Percentiles rank a stretch among this genome's conserved stretches.
Conservation (phyloP, 2,329 filamentous ascomycete genomes). For the Fusarium chlamydosporum region DNA sequence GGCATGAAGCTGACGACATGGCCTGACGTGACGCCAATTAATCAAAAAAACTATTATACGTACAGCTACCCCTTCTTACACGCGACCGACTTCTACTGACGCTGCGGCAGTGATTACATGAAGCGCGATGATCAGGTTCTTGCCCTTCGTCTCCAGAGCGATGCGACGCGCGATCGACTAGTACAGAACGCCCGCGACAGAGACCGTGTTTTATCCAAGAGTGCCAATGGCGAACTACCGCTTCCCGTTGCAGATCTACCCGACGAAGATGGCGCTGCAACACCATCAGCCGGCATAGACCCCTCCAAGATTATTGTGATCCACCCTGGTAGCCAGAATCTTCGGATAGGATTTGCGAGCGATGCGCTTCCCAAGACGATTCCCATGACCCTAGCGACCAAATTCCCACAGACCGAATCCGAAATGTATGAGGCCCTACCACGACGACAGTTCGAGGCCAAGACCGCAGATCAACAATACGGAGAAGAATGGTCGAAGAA, state of each 20-base stretch:
- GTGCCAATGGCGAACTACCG: conserved; percentile 75
- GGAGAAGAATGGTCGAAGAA: conserved; percentile 83
- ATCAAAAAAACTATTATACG: conserved; percentile 99
- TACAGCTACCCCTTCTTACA: conserved; percentile 56
- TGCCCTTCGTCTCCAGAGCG: conserved; percentile 87
- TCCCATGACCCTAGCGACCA: conserved; percentile 91
- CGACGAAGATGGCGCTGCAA: conserved; percentile 69
- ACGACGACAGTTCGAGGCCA: conserved; percentile 74
- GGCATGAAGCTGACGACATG: conserved; percentile 96
- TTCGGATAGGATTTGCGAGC: conserved; percentile 94
- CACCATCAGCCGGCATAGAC: conserved; percentile 72
- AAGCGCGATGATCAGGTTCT: conserved; percentile 98
- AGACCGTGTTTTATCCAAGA: conserved; percentile 85
- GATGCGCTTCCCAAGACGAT: conserved; percentile 95
- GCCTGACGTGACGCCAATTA: conserved; percentile 93
- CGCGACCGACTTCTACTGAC: conserved; percentile 34
- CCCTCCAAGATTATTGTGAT: conserved; percentile 95
- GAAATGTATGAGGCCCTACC: conserved; percentile 87
- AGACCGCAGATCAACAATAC: conserved; percentile 81
- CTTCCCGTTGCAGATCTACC: conserved; percentile 71
- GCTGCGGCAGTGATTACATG: conserved; percentile 82
- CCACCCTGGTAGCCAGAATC: conserved; percentile 94
- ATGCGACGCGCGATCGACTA: conserved; percentile 86
- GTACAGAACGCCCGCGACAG: conserved; percentile 89
- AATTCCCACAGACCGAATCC: conserved; percentile 82